Evolutionary conservation across 345 rosid species (phyloP), one percentile per base, ranked within the genome.

Genomic region (Capsella bursapastoris): DNA sequence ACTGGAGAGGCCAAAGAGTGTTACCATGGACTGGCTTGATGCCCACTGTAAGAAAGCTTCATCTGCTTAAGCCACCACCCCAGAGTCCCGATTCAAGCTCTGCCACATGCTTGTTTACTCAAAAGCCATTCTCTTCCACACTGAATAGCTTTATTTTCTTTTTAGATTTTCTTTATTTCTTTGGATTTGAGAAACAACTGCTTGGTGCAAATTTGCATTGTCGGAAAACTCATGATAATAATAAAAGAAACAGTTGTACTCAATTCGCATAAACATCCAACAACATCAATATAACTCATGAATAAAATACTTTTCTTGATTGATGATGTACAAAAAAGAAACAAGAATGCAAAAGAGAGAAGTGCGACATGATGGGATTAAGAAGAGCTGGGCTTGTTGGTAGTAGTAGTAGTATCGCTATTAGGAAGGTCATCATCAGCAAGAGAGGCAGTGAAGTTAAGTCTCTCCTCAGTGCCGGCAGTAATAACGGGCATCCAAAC

Each of bases 1-100:
- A 3, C 92, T 95, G 0, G 97, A 95, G 88, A 89, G 99, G 87
- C 99, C 98, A 9, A 95, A 95, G 71, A 95, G 98, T 86, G 96
- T 95, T 22, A 92, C 98, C 0, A 89, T 92, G 92, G 97, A 90
- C 32, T 90, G 92, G 97, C 93, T 95, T 27, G 97, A 92, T 50
- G 87, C 83, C 70, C 57, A 70, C 78, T 89, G 96, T 85, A 86
- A 86, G 86, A 91, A 89, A 83, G 87, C 80, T 77, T 71, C 80
- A 16, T 71, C 76, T 65, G 51, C 68, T 41, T 77, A 44, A 77
- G 32, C 8, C 60, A 43, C 37, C 7, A 53, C 52, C 44, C 45
- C 44, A 7, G 40, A 10, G 28, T 38, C 41, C 51, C 11, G 70
- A 44, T 72, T 40, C 57, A 45, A 13, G 8, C 58, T 16, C 64